Conservation (phyloP, 345 rosid species). For the Linum tenue region DNA sequence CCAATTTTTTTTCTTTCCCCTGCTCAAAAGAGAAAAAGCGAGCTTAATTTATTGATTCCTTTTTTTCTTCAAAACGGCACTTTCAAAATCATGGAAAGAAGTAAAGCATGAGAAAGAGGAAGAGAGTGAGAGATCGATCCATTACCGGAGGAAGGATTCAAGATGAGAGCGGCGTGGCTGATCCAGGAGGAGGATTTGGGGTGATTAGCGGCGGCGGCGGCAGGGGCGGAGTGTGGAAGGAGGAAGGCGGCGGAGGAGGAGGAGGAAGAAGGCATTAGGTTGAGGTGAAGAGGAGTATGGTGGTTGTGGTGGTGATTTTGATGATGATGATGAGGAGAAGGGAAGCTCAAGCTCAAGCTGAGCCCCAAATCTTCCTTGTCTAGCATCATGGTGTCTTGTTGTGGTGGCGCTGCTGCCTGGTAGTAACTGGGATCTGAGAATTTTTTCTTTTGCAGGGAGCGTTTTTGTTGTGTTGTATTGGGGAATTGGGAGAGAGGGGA, state of each 20-base stretch:
- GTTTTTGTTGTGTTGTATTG: too few species aligned
- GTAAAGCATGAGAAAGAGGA: constrained; percentile 29
- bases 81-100: not conserved
- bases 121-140: constrained; percentile 46
- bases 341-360: constrained; percentile 33
- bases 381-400: constrained; percentile 27
- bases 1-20: too few species aligned
- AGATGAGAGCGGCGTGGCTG: not conserved
- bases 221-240: too few species aligned
- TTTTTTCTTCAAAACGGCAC: too few species aligned
- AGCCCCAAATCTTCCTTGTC: constrained; percentile 55
- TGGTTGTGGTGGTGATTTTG: too few species aligned
- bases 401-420: not conserved
- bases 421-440: not conserved
- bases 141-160: not conserved
- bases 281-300: constrained; percentile 18
- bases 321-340: constrained; percentile 7
- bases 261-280: constrained; percentile 25
- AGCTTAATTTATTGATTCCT: too few species aligned
- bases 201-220: constrained; percentile 24
- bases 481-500: not conserved
- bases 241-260: too few species aligned
- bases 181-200: constrained; percentile 18
- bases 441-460: not conserved
- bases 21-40: too few species aligned